These are phyloP conservation scores for Croton laevigatus DNA, from an alignment of 441 rosid species.

Conservation along the genomic window DNA sequence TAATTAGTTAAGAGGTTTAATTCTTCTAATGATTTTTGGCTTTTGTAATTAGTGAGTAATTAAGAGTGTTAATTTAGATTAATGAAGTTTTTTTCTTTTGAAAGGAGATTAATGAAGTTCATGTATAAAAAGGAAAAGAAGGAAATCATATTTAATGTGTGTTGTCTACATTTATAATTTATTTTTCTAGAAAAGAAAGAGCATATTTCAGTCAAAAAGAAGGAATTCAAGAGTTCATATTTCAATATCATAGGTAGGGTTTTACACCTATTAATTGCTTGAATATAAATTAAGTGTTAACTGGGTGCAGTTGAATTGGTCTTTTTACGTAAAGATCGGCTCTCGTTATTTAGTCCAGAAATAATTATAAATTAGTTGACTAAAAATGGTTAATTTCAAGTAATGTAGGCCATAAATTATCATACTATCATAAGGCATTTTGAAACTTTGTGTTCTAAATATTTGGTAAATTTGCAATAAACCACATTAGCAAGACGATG, in stretches of 20 bases:
- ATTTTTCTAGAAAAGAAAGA: not conserved
- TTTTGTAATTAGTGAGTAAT: not conserved
- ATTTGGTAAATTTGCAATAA: slow-evolving; percentile 15
- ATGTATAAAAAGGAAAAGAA: not conserved
- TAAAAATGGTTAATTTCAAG: not conserved
- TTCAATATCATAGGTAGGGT: slow-evolving; percentile 3
- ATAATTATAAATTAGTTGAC: slow-evolving; percentile 13
- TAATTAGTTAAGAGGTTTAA: too few species aligned
- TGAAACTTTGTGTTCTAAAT: not conserved
- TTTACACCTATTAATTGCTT: not conserved
- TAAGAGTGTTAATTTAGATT: not conserved
- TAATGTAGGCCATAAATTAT: not conserved
- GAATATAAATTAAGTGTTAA: not conserved
- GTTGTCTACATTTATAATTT: not conserved
- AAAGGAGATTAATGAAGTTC: too few species aligned
- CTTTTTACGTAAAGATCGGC: too few species aligned
- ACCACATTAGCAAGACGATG: not conserved
- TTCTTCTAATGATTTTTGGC: too few species aligned
- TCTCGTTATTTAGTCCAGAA: too few species aligned
- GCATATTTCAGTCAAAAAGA: not conserved
- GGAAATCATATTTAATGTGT: not conserved
- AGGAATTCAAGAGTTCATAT: slow-evolving; percentile 22
- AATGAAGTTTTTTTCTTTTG: too few species aligned
- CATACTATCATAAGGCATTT: not conserved
- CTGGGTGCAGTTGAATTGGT: too few species aligned